phyloP scores from a whole-genome alignment of 2,329 filamentous ascomycete species.

The Cladophialophora carrionii region DNA sequence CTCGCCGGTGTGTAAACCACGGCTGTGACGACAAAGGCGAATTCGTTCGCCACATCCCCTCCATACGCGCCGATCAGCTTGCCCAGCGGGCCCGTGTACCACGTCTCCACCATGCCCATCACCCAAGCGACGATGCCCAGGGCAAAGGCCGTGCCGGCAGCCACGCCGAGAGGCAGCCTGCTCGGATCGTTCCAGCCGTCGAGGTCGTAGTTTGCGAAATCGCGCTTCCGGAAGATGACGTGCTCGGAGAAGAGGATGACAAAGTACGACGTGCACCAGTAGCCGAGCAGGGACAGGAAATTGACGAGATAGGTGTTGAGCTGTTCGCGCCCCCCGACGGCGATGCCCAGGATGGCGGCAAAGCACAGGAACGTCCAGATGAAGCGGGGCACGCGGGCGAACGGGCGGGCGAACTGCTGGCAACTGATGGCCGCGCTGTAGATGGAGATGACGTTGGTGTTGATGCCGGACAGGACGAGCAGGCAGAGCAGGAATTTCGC shows the following conservation, averaged over 20 bases:
- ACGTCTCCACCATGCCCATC: constrained; percentile 63
- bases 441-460: constrained; percentile 54
- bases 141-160: constrained; percentile 51
- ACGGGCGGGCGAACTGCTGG: constrained; percentile 50
- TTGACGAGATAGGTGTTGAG: constrained; percentile 53
- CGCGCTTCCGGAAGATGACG: constrained; percentile 52
- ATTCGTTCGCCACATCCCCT: constrained; percentile 58
- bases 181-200: constrained; percentile 54
- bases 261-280: constrained; percentile 57
- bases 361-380: constrained; percentile 56
- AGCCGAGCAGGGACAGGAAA: constrained; percentile 55
- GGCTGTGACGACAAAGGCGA: constrained; percentile 56
- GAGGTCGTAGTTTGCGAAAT: constrained; percentile 52
- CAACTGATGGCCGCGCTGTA: constrained; percentile 45
- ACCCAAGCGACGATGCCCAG: constrained; percentile 55
- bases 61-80: constrained; percentile 51
- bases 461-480: constrained; percentile 50
- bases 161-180: constrained; percentile 52
- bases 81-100: constrained; percentile 53
- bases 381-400: constrained; percentile 52
- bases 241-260: constrained; percentile 56
- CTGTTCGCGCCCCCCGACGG: constrained; percentile 49
- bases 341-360: constrained; percentile 51
- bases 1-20: constrained; percentile 54
- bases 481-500: constrained; percentile 51